Percentiles rank a stretch among this genome's conserved stretches.
Evolutionary conservation across 164 flowering plant species (phyloP).

Genomic region (Chloranthus sessilifolius): DNA sequence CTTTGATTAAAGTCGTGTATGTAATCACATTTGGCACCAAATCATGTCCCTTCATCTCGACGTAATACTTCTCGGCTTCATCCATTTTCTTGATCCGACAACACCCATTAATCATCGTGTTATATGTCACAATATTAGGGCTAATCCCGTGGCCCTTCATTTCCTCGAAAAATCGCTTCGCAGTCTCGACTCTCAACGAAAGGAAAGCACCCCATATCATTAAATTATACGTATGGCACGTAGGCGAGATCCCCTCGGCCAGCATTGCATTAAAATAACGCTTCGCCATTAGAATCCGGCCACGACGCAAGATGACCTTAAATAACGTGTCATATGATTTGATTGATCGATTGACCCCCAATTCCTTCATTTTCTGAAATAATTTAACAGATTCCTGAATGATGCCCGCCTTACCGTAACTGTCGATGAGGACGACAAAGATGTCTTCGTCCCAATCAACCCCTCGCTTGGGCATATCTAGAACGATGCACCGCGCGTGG

Average conservation of each 20-base stretch:
- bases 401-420: constrained; percentile 85
- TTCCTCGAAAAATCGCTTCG: constrained; percentile 71
- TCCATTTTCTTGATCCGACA: constrained; percentile 57
- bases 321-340: constrained; percentile 71
- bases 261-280: constrained; percentile 81
- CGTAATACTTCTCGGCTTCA: constrained; percentile 70
- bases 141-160: constrained; percentile 61
- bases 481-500: constrained; percentile 81
- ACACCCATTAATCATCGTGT: constrained; percentile 75
- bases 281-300: constrained; percentile 87
- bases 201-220: constrained; percentile 88
- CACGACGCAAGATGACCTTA: constrained; percentile 70
- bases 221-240: constrained; percentile 65
- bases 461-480: constrained; percentile 88
- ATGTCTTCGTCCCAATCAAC: constrained; percentile 78
- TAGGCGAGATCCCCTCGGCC: constrained; percentile 71
- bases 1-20: constrained; percentile 86
- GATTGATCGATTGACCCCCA: constrained; percentile 54
- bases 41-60: constrained; percentile 68
- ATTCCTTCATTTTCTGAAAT: constrained; percentile 72
- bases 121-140: constrained; percentile 70
- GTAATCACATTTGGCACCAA: constrained; percentile 65
- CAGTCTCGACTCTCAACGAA: constrained; percentile 59
- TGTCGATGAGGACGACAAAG: constrained; percentile 63
- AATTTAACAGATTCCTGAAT: constrained; percentile 90